These are phyloP conservation scores for Castanea mollissima DNA, from an alignment of 306 rosid species.

Conservation along the genomic window DNA sequence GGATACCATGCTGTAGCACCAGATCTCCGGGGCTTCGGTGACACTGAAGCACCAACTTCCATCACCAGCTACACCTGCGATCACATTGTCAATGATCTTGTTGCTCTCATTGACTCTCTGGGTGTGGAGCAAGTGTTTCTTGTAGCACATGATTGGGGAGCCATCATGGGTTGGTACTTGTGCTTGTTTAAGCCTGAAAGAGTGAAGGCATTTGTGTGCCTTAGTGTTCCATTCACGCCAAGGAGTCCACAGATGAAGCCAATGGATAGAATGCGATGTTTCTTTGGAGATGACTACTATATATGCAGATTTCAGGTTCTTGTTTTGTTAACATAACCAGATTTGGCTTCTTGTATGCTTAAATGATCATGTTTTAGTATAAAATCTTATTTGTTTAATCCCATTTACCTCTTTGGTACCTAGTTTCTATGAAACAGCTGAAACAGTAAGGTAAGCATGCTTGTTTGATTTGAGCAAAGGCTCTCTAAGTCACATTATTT, in stretches of 20 bases:
- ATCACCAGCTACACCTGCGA: slow-evolving; percentile 13
- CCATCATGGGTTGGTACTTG: slow-evolving; percentile 32
- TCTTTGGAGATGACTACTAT: slow-evolving; percentile 37
- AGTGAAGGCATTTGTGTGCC: slow-evolving; percentile 33
- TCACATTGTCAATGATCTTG: slow-evolving; percentile 26
- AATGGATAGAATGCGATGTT: slow-evolving; percentile 23
- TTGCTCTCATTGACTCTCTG: slow-evolving; percentile 10
- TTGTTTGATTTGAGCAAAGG: too few relatives aligned
- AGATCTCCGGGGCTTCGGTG: slow-evolving; percentile 37
- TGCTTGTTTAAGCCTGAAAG: slow-evolving; percentile 29
- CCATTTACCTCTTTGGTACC: too few relatives aligned
- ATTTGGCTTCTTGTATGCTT: background rate
- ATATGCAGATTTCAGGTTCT: slow-evolving; percentile 43
- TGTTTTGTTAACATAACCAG: background rate
- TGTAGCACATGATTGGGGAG: slow-evolving; percentile 41
- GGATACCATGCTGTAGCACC: slow-evolving; percentile 39
- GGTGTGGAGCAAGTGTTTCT: slow-evolving; percentile 28
- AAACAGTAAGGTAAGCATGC: too few relatives aligned
- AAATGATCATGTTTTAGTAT: background rate
- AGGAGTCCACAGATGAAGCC: slow-evolving; percentile 21
- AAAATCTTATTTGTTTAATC: background rate
- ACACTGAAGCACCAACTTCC: slow-evolving; percentile 14
- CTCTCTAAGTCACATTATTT: too few relatives aligned
- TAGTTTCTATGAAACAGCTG: too few relatives aligned
- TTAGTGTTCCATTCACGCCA: slow-evolving; percentile 26